These are phyloP conservation scores for Auricularia sp. DNA, from an alignment of 768 basidiomycete species.

Conservation along the genomic window DNA sequence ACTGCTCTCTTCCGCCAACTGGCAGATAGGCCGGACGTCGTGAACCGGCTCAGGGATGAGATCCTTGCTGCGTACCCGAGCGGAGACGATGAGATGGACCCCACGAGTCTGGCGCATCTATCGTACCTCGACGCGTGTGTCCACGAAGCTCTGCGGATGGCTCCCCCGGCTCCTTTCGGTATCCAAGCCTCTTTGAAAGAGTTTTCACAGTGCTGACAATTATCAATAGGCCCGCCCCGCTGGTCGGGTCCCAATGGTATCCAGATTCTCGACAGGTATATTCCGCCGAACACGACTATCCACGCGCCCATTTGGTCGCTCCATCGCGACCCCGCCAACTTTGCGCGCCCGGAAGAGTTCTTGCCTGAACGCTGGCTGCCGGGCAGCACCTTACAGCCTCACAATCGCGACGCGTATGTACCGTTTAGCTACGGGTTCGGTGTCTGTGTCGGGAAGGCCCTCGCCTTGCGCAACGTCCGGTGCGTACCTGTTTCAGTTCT, in stretches of 20 bases:
- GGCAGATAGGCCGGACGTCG: constrained; percentile 27
- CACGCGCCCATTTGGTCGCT: neutral
- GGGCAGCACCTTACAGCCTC: neutral
- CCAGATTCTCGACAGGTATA: neutral
- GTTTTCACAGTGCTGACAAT: neutral
- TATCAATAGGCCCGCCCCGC: neutral
- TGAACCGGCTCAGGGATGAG: constrained; percentile 30
- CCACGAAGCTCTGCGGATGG: neutral
- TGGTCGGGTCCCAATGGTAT: neutral
- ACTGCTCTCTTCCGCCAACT: constrained; percentile 30
- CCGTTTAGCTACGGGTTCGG: neutral
- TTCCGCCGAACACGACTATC: neutral
- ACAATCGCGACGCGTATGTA: neutral
- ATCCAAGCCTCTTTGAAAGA: neutral
- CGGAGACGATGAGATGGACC: constrained; percentile 19
- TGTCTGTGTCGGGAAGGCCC: neutral
- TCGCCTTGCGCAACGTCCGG: neutral
- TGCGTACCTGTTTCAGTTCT: neutral
- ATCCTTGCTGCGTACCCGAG: constrained; percentile 29
- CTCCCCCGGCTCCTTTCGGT: neutral
- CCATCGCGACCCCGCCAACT: neutral
- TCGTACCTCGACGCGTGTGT: neutral
- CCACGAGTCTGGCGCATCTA: neutral
- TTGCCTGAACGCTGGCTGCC: neutral
- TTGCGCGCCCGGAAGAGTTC: neutral